Evolutionary conservation across 305 asterid genomes (phyloP), one percentile per base, ranked within the genome.

Genomic region (Fraxinus sp.): DNA sequence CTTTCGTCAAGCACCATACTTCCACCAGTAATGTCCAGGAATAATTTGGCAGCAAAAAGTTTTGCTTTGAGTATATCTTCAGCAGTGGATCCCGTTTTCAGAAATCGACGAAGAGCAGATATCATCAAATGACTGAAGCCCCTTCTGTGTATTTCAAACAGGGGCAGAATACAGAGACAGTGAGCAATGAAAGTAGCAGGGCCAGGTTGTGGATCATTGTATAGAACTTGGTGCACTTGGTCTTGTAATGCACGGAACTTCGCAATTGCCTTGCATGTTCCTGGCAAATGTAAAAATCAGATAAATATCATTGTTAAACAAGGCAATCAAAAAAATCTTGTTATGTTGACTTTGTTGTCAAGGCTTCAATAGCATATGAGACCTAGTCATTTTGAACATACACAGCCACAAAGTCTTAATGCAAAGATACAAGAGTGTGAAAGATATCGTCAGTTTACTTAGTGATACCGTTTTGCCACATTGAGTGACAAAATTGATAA

Each of bases 51-150:
- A 76, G 93, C 94, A 43, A 85, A 79, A 41, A 72, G n/a, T 86
- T 90, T 91, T 55, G 97, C 97, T 82, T 87, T 83, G 55, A 59
- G 75, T 11, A 80, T 68, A 84, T 90, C 97, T 86, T 90, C 89
- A 78, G 62, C 85, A 77, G 84, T 82, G 68, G 84, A 82, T 82
- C 88, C 90, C 39, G 33, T 32, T 89, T 84, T 92, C 84, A 89
- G 83, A 84, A 87, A 91, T 80, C 91, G 98, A 74, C 85, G 85
- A 81, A 93, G 92, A 72, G 97, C 89, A 5, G 98, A 90, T 86
- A 92, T 85, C 77, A 96, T 86, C 90, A 96, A 91, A 88, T 96
- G 98, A 93, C 94, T 87, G 88, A 92, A 88, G 77, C 98, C 98
- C 26, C 91, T 95, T 79, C 88, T 68, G 83, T 88, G 75, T 46